Percentiles rank a stretch among this genome's conserved stretches.
Conservation (phyloP, 2,329 filamentous ascomycete genomes). For the Didymella glomerata region DNA sequence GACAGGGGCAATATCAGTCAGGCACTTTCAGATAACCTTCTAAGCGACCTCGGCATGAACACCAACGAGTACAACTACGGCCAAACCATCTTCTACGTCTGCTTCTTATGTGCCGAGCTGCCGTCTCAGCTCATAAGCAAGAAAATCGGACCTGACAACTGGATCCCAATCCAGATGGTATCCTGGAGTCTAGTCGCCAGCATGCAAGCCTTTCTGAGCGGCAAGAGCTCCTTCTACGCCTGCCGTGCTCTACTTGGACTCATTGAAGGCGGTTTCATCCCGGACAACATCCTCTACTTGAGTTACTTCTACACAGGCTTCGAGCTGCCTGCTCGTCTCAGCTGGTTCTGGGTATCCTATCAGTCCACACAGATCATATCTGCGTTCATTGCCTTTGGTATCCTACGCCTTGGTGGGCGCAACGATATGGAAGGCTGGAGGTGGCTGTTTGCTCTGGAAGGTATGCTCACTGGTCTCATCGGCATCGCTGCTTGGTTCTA, state of each 20-base stretch:
- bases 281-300: constrained; percentile 71
- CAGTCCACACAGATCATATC: constrained; percentile 64
- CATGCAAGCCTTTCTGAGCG: constrained; percentile 74
- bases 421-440: constrained; percentile 64
- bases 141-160: constrained; percentile 56
- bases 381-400: constrained; percentile 65
- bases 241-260: constrained; percentile 56
- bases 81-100: constrained; percentile 73
- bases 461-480: constrained; percentile 49
- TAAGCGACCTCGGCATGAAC: constrained; percentile 43
- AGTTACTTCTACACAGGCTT: constrained; percentile 78
- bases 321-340: constrained; percentile 73
- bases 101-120: constrained; percentile 71
- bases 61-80: constrained; percentile 52
- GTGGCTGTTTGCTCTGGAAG: constrained; percentile 56
- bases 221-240: constrained; percentile 55
- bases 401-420: constrained; percentile 59
- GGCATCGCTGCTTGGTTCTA: constrained; percentile 50
- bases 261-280: constrained; percentile 65
- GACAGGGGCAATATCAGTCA: constrained; percentile 58
- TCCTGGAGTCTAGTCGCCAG: constrained; percentile 61
- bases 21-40: constrained; percentile 48
- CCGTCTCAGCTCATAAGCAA: constrained; percentile 59
- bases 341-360: constrained; percentile 75
- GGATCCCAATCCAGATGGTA: constrained; percentile 54